Base-by-base conservation (phyloP, 2,329 filamentous ascomycete genomes). In the Byssoonygena ceratinophila region DNA sequence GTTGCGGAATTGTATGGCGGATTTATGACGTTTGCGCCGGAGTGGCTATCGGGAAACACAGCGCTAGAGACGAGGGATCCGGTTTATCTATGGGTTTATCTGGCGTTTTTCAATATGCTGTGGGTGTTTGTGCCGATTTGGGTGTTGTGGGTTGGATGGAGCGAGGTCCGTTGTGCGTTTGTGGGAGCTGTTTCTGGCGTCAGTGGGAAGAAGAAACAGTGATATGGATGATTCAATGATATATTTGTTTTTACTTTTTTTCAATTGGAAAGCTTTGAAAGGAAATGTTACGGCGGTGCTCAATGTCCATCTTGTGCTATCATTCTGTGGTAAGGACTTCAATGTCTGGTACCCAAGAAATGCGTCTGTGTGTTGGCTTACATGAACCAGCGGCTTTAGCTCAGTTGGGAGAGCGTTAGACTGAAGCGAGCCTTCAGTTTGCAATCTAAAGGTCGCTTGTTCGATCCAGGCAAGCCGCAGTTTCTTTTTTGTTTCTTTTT, bases 21-120 rank as follows among this genome's bases (percentile, higher is more conserved):
- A 0, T 82, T 77, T 63, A 82, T 83, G 79, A 83, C 80, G 0
- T 83, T 83, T 64, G 76, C 74, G 37, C 80, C 80, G 31, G 80
- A 84, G 63, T 83, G 80, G 80, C 63, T 84, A 58, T 78, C 72
- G 2, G 80, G 77, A 0, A 77, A 70, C 44, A 68, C 74, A 14
- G 78, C 78, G 59, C 66, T 84, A 52, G 76, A 79, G 55, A 79
- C 76, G 0, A 72, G 71, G 27, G 80, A 82, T 56, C 78, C 74
- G 57, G 79, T 83, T 65, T 83, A 80, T 60, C 63, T 79, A 63
- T 82, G 79, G 77, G 65, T 83, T 9, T 83, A 83, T 59, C 65
- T 84, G 57, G 65, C 77, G 54, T 82, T 82, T 65, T 83, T 83
- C 68, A 84, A 84, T 60, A 76, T 71, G 16, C 66, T 83, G 2